Evolutionary conservation across 306 rosid species (phyloP), one percentile per base, ranked within the genome.

Genomic region (Gastrolobium bilobum): DNA sequence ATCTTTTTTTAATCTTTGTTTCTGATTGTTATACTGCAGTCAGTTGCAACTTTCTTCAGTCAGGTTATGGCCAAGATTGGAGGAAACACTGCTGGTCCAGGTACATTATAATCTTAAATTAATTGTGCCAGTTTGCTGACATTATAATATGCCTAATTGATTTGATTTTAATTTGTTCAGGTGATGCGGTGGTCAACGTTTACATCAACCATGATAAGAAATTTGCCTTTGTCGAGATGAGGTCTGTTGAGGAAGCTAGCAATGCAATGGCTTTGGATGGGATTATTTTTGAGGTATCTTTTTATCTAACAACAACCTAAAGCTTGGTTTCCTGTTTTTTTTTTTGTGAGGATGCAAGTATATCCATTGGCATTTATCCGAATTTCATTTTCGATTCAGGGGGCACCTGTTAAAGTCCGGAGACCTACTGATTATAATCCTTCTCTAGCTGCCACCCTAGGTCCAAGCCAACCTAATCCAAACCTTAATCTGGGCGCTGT

Each of bases 261-360:
- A 95, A 95, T 85, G 99, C 99, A 72, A 95, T 95, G 99, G 99
- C 99, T 52, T 77, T 95, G 77, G 99, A 95, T 86, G 99, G 99
- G 79, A 95, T 95, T 80, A 95, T 95, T 77, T 95, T 95, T 74
- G 99, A 95, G 97, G 99, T 91, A 85, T 51, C 11, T 9, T 50
- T 13, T 52, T 43, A 2, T 43, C 34, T 7, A 20, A 47, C 7
- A 37, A 37, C 10, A 38, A 14, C 57, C 37, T 3, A 3, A 67
- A 54, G 54, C 33, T 30, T 52, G 71, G 46, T 39, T n/a, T 78
- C 44, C 31, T 3, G n/a, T 48, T 39, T 65, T n/a, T 59, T 44
- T 63, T 43, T 81, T 5, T 50, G 37, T 10, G 13, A 50, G 31
- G 60, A 70, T 11, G 10, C 3, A 5, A 31, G 30, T 61, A 51